Conservation (phyloP, 2,329 filamentous ascomycete genomes). For the Mollisia scopiformis region DNA sequence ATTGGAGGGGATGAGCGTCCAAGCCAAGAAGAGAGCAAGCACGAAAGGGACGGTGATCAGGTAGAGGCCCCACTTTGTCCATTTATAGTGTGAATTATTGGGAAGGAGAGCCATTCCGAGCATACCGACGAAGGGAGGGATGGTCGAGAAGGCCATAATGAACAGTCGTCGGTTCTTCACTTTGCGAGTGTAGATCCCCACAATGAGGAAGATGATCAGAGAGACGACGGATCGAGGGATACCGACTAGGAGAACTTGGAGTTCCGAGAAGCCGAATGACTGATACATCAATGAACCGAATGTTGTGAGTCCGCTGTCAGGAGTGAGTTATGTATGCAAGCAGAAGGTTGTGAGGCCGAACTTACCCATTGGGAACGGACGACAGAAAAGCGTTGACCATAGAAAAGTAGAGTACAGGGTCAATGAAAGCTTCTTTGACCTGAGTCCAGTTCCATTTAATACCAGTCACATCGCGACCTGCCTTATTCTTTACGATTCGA, state of each 20-base stretch:
- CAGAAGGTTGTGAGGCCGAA: not conserved
- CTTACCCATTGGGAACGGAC: slow-evolving; percentile 40
- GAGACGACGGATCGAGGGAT: slow-evolving; percentile 44
- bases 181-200: slow-evolving; percentile 37
- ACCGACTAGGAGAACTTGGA: slow-evolving; percentile 39
- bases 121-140: slow-evolving; percentile 40
- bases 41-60: slow-evolving; percentile 62
- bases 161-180: slow-evolving; percentile 34
- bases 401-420: slow-evolving; percentile 38
- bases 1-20: slow-evolving; percentile 61
- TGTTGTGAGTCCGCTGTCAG: slow-evolving; percentile 42
- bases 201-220: slow-evolving; percentile 36
- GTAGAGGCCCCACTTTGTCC: slow-evolving; percentile 42
- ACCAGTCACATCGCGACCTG: slow-evolving; percentile 22
- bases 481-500: slow-evolving; percentile 26
- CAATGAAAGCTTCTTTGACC: slow-evolving; percentile 41
- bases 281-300: slow-evolving; percentile 27
- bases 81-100: slow-evolving; percentile 35
- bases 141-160: slow-evolving; percentile 36
- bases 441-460: slow-evolving; percentile 39
- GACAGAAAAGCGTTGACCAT: slow-evolving; percentile 33
- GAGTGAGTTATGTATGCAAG: not conserved
- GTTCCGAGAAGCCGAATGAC: slow-evolving; percentile 32
- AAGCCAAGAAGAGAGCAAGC: slow-evolving; percentile 42
- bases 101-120: slow-evolving; percentile 40